phyloP scores from a whole-genome alignment of 23 red algal genomes.

The Cyanidioschyzon merolae region DNA sequence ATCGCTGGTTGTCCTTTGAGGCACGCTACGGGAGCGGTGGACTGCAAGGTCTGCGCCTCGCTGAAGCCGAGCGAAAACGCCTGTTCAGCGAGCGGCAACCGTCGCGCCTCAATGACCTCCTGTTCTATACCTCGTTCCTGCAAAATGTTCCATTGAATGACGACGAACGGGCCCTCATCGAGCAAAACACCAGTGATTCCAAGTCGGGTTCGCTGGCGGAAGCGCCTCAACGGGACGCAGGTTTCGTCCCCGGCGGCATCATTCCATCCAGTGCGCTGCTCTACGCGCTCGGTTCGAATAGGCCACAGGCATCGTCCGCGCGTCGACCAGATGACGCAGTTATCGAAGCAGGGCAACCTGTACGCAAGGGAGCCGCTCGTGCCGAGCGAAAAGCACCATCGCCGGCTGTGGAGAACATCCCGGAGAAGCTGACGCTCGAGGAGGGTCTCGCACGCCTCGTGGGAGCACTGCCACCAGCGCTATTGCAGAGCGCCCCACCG shows the following conservation, averaged over 20 bases:
- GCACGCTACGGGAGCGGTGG: not conserved
- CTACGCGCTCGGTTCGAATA: not conserved
- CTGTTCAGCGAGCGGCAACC: not conserved
- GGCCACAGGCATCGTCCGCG: not conserved
- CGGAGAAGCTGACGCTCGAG: not conserved
- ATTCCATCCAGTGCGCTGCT: not conserved
- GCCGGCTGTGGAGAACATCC: not conserved
- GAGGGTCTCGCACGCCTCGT: conserved; percentile 12
- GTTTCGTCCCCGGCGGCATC: not conserved
- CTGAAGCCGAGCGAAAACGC: not conserved
- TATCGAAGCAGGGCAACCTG: not conserved
- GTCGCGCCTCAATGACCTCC: not conserved
- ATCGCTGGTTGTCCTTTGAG: conserved; percentile 21
- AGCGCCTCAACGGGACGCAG: not conserved
- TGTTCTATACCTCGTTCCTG: conserved; percentile 1
- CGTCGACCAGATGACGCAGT: not conserved
- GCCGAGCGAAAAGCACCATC: not conserved
- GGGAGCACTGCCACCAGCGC: not conserved
- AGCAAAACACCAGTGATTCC: not conserved
- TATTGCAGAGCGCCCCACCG: conserved; percentile 1
- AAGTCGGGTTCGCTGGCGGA: not conserved
- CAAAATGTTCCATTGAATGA: not conserved
- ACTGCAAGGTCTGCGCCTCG: not conserved
- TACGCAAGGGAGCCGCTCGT: not conserved
- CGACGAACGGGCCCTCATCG: not conserved